A percentile compares a stretch with the other conserved stretches of the same genome.
phyloP scores from a whole-genome alignment of 371 early-diverging fungal genomes.

The Mucor velutinosus region DNA sequence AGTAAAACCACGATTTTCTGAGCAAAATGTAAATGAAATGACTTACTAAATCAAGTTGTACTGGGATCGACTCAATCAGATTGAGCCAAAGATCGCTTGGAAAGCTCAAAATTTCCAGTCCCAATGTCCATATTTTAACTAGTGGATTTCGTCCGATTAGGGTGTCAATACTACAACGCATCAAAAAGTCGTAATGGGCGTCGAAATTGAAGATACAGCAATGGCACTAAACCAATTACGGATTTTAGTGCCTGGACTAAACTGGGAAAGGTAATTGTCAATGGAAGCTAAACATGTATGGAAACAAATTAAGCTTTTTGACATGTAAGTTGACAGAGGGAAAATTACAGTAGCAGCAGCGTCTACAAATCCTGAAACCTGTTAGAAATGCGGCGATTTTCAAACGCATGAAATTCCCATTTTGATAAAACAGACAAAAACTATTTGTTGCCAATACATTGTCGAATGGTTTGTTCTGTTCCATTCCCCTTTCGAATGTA shows the following conservation, averaged over 20 bases:
- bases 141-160: no score
- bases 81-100: no score
- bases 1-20: no score
- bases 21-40: no score
- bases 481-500: not conserved
- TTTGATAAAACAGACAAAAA: not conserved
- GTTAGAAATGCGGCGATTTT: not conserved
- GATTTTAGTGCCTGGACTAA: not conserved
- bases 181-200: not conserved
- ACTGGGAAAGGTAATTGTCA: not conserved
- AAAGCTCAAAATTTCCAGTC: no score
- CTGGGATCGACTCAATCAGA: no score
- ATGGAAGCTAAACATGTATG: slow-evolving; percentile 1
- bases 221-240: not conserved
- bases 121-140: not conserved
- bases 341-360: no score
- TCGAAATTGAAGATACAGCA: not conserved
- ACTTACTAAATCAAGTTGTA: no score
- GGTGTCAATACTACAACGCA: no score
- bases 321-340: not conserved
- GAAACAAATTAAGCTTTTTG: not conserved
- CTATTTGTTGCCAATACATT: not conserved
- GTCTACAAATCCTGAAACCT: not conserved
- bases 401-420: not conserved
- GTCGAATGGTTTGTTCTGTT: not conserved